These are phyloP conservation scores for Nemania abortiva DNA, from an alignment of 2,329 filamentous ascomycete genomes.

Conservation along the genomic window DNA sequence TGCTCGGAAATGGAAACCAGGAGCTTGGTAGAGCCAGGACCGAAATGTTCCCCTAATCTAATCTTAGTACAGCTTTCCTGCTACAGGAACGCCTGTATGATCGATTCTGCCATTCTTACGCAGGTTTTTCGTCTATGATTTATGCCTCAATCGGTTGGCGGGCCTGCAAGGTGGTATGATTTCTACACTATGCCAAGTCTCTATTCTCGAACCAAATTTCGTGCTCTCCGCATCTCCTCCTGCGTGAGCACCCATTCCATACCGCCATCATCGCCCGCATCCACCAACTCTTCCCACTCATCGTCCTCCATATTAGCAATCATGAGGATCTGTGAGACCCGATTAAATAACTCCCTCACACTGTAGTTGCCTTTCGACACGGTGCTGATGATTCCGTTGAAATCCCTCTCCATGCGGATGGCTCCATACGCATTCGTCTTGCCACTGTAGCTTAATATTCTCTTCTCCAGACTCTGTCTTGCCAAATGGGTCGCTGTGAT, in stretches of 20 bases:
- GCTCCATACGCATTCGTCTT: slow-evolving; percentile 81
- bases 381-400: slow-evolving; percentile 73
- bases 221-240: slow-evolving; percentile 73
- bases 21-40: slow-evolving; percentile 14
- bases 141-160: not conserved
- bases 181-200: slow-evolving; percentile 24
- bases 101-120: too few species aligned
- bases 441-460: slow-evolving; percentile 83
- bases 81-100: too few species aligned
- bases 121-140: too few species aligned
- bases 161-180: slow-evolving; percentile 9
- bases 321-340: slow-evolving; percentile 77
- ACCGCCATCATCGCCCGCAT: slow-evolving; percentile 63
- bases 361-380: slow-evolving; percentile 73
- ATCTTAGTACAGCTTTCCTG: too few species aligned
- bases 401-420: slow-evolving; percentile 77
- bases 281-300: slow-evolving; percentile 77
- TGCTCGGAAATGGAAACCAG: slow-evolving; percentile 9
- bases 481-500: slow-evolving; percentile 80
- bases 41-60: slow-evolving; percentile 27
- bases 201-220: slow-evolving; percentile 65
- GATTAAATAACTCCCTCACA: slow-evolving; percentile 74
- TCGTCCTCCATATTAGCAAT: slow-evolving; percentile 85
- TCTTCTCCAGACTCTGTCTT: slow-evolving; percentile 81
- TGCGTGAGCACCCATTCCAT: slow-evolving; percentile 71